A percentile compares a stretch with the other conserved stretches of the same genome.
Evolutionary conservation across 768 basidiomycete genomes (phyloP).

Genomic region (Neoboletus magnificus): DNA sequence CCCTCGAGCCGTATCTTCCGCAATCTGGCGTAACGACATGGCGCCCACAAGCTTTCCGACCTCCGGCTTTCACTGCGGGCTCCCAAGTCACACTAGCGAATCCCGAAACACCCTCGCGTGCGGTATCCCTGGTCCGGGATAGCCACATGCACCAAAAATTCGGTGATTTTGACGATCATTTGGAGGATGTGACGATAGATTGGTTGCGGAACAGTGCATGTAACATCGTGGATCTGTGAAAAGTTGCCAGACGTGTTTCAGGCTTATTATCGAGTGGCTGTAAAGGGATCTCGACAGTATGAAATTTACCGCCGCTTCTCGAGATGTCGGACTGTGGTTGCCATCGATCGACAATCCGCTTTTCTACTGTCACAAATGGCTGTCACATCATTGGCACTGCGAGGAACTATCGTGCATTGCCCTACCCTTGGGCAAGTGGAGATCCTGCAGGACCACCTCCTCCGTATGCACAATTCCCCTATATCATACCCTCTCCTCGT

Average conservation of each 20-base stretch:
- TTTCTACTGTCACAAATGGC: conserved; percentile 10
- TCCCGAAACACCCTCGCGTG: conserved; percentile 43
- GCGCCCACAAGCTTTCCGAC: conserved; percentile 42
- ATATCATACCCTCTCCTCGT: neutral
- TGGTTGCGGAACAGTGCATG: conserved; percentile 44
- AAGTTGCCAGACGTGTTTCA: neutral
- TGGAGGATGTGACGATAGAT: conserved; percentile 63
- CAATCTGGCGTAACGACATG: conserved; percentile 40
- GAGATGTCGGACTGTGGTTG: neutral
- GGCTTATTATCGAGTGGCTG: neutral
- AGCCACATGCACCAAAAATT: conserved; percentile 53
- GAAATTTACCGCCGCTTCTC: too few relatives aligned
- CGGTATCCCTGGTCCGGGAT: conserved; percentile 49
- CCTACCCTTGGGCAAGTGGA: conserved; percentile 50
- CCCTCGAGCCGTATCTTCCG: conserved; percentile 49
- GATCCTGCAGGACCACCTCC: conserved; percentile 53
- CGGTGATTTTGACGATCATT: conserved; percentile 80
- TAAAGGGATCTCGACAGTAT: neutral
- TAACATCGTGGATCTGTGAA: conserved; percentile 20
- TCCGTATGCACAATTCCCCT: conserved; percentile 36
- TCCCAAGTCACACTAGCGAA: conserved; percentile 48
- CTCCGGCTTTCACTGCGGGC: conserved; percentile 42
- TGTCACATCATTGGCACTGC: conserved; percentile 23
- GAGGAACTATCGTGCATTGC: conserved; percentile 59
- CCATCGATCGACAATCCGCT: too few relatives aligned